Evolutionary conservation across 1,139 yeast genomes (phyloP).

Genomic region (Taphrina pruni): DNA sequence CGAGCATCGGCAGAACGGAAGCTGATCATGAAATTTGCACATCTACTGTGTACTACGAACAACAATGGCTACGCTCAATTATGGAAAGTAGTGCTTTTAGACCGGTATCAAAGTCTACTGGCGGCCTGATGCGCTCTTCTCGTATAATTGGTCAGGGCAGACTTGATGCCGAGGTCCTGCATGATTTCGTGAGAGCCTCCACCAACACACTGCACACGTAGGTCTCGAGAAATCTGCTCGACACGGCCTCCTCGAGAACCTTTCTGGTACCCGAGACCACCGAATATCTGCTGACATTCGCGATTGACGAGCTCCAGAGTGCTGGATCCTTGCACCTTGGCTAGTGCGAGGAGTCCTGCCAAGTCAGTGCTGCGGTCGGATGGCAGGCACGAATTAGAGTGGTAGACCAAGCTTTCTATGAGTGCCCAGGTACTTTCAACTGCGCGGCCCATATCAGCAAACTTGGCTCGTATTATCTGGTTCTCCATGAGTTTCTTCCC

Average conservation of each 20-base stretch:
- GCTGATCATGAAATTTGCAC: no score
- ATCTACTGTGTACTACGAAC: no score
- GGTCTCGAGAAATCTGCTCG: conserved; percentile 56
- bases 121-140: background rate
- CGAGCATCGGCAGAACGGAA: no score
- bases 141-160: conserved; percentile 3
- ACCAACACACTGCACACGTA: conserved; percentile 56
- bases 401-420: conserved; percentile 54
- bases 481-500: conserved; percentile 56
- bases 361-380: conserved; percentile 50
- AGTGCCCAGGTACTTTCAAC: conserved; percentile 55
- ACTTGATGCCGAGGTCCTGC: conserved; percentile 54
- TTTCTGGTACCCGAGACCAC: conserved; percentile 56
- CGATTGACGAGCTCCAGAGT: conserved; percentile 55
- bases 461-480: conserved; percentile 56
- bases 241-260: conserved; percentile 57
- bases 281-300: conserved; percentile 58
- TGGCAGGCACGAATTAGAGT: conserved; percentile 46
- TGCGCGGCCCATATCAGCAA: conserved; percentile 56
- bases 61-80: no score
- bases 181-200: conserved; percentile 58
- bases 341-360: conserved; percentile 58
- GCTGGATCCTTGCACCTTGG: conserved; percentile 56
- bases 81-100: no score
- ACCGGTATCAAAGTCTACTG: background rate